These are phyloP conservation scores for Capsicum rhomboideum DNA, from an alignment of 257 asterid genomes.

Conservation along the genomic window DNA sequence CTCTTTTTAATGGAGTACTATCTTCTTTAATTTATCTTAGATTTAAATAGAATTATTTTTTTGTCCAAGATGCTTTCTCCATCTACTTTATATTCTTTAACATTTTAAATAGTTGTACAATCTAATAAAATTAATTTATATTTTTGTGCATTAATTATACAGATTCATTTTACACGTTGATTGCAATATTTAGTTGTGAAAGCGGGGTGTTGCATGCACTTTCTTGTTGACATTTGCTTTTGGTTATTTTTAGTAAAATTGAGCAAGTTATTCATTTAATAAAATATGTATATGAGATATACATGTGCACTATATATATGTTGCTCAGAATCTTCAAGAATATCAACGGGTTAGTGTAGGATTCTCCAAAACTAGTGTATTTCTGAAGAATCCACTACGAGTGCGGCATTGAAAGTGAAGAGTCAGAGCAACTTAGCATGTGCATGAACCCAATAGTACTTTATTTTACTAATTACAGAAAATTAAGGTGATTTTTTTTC, in stretches of 20 bases:
- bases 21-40: neutral
- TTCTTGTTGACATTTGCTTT: neutral
- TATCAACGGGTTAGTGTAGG: no score
- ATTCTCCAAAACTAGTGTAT: no score
- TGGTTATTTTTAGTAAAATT: neutral
- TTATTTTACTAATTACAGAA: no score
- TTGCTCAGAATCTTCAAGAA: no score
- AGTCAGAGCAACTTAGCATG: no score
- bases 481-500: no score
- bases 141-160: neutral
- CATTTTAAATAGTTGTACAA: neutral
- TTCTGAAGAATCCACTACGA: no score
- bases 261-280: neutral
- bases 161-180: neutral
- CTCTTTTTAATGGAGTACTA: neutral
- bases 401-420: no score
- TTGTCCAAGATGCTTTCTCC: neutral
- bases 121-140: neutral
- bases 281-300: neutral
- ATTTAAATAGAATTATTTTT: neutral
- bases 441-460: neutral
- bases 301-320: no score
- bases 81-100: neutral
- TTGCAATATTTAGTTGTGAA: neutral
- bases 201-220: neutral